These are phyloP conservation scores for Dissoconium aciculare DNA, from an alignment of 2,329 filamentous ascomycete genomes.

Conservation along the genomic window DNA sequence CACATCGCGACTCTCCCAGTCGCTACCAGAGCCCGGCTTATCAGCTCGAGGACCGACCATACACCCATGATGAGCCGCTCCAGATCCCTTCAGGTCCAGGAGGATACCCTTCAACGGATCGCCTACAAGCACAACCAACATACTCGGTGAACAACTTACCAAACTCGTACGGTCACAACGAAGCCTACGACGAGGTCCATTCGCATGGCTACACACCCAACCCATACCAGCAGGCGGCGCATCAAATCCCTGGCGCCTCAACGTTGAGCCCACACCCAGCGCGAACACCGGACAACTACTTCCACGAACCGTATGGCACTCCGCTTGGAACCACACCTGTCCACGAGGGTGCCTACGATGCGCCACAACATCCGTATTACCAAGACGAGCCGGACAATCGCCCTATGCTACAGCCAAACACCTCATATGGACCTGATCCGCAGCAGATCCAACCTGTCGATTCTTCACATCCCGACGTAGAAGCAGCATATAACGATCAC, in stretches of 20 bases:
- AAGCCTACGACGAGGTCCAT: conserved; percentile 42
- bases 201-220: conserved; percentile 30
- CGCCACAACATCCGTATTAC: conserved; percentile 38
- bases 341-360: conserved; percentile 33
- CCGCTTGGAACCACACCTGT: no score
- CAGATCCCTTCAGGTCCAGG: conserved; percentile 54
- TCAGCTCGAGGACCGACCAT: conserved; percentile 67
- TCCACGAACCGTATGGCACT: conserved; percentile 50
- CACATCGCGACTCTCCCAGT: conserved; percentile 25
- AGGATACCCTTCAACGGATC: conserved; percentile 46
- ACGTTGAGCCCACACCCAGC: conserved; percentile 32
- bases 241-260: conserved; percentile 37
- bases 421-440: conserved; percentile 47
- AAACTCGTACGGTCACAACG: conserved; percentile 47
- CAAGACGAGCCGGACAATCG: conserved; percentile 52
- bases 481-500: conserved; percentile 25
- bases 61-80: conserved; percentile 42
- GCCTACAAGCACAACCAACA: conserved; percentile 69
- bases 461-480: conserved; percentile 26
- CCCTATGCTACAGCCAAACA: conserved; percentile 59
- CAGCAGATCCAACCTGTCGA: conserved; percentile 25
- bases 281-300: conserved; percentile 52
- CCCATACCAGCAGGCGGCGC: conserved; percentile 45
- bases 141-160: conserved; percentile 57
- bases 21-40: conserved; percentile 70